A percentile compares a stretch with the other conserved stretches of the same genome.
Evolutionary conservation across 2,329 filamentous ascomycete species (phyloP).

Genomic region (Ophiostoma australiae): DNA sequence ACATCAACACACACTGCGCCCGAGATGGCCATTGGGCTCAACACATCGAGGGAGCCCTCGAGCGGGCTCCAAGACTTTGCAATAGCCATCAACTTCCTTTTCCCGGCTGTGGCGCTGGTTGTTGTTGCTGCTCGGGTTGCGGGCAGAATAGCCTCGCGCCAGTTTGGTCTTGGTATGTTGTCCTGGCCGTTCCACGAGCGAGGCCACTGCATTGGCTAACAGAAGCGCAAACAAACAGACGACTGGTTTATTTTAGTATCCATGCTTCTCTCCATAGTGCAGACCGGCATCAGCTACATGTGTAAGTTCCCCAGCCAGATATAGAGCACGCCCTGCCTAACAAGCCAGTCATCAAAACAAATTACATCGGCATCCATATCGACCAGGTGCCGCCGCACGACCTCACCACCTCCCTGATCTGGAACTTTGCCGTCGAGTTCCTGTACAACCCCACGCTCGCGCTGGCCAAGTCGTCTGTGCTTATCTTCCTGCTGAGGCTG

Average conservation of each 20-base stretch:
- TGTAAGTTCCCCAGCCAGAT: background rate
- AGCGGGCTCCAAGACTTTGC: constrained; percentile 32
- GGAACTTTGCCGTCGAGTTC: background rate
- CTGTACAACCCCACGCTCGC: background rate
- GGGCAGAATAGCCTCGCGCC: background rate
- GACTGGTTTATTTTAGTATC: background rate
- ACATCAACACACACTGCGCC: background rate
- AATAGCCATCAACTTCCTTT: constrained; percentile 33
- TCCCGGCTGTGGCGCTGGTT: constrained; percentile 32
- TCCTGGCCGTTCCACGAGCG: background rate
- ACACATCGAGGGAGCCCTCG: constrained; percentile 22
- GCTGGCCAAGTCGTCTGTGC: background rate
- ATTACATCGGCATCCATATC: background rate
- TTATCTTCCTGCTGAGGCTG: background rate
- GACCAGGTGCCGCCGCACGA: background rate
- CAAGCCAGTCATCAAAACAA: background rate
- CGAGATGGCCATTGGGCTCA: constrained; percentile 7
- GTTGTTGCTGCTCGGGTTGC: constrained; percentile 22
- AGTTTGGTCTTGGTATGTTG: background rate
- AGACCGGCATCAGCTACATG: background rate
- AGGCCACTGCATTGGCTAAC: background rate
- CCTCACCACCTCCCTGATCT: background rate
- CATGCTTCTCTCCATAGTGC: background rate
- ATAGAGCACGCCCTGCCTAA: background rate
- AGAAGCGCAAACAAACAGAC: background rate